Base-by-base conservation (phyloP, 192 early-diverging fungal genomes). In the Chytriomyces hyalinus region DNA sequence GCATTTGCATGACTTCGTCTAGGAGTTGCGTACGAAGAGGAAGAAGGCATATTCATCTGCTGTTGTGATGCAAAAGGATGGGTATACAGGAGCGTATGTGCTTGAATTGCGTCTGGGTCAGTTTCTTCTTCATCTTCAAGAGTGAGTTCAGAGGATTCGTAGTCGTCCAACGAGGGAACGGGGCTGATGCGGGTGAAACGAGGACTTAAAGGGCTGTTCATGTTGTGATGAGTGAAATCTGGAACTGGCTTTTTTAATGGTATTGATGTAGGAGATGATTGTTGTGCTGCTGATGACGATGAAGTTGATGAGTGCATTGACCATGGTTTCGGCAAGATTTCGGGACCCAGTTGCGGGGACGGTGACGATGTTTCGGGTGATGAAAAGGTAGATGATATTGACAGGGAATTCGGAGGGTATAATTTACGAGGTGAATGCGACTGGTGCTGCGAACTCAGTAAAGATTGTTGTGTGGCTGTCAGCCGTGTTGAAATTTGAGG, bases 191-290 rank as follows among this genome's bases (percentile, higher is more conserved):
- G 15, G 44, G 15, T 4, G 15, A 67, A 11, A 20, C 62, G 62
- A 64, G 11, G 24, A 64, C 24, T 26, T 46, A 45, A 46, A 10
- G 28, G 20, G 13, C 63, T 47, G 66, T 75, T 75, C 73, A 75
- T 75, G 49, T 75, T 75, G 63, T 75, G 73, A 64, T 75, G 53
- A 22, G 73, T n/a, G 49, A 59, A 71, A 22, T 59, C 15, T 47
- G 67, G n/a, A 68, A 57, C 53, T 57, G 53, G 53, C 20, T 4
- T 57, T 36, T 36, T 36, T 36, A 36, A 36, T 36, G 36, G 36
- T 36, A 36, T 36, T 36, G 36, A 36, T 36, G 36, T 36, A 36
- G 36, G 36, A 36, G 36, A 36, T 36, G 36, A 36, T 36, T 36
- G 36, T 36, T 36, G 36, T 36, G 36, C 36, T 4, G 36, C 0